These are phyloP conservation scores for Lasiosphaeria ovina DNA, from an alignment of 495 filamentous ascomycete genomes.

Conservation along the genomic window DNA sequence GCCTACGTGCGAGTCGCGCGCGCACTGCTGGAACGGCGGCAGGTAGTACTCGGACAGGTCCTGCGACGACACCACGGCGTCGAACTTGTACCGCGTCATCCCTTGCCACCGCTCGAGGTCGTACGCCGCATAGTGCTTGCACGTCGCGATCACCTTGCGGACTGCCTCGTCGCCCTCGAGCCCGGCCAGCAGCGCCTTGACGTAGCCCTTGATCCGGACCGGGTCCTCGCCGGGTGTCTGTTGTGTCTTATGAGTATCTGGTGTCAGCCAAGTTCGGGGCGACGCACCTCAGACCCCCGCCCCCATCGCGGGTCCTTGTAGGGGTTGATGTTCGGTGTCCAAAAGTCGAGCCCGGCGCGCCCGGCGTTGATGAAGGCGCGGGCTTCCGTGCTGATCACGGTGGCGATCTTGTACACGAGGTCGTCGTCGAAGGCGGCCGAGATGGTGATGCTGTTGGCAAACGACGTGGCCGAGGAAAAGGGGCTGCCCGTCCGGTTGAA, in stretches of 20 bases:
- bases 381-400: conserved; percentile 58
- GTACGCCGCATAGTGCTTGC: conserved; percentile 46
- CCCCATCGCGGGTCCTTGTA: conserved; percentile 47
- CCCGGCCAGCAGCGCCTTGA: conserved; percentile 35
- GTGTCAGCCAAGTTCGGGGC: background rate
- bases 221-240: conserved; percentile 40
- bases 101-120: conserved; percentile 31
- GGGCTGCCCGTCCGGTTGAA: conserved; percentile 27
- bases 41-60: conserved; percentile 50
- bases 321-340: conserved; percentile 9
- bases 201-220: conserved; percentile 37
- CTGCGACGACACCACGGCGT: conserved; percentile 40
- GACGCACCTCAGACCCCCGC: conserved; percentile 22
- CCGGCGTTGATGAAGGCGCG: conserved; percentile 64
- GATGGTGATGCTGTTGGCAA: conserved; percentile 44
- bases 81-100: conserved; percentile 32
- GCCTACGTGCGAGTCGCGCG: conserved; percentile 43
- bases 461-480: conserved; percentile 44
- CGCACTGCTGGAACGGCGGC: conserved; percentile 46
- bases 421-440: conserved; percentile 49
- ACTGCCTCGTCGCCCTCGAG: conserved; percentile 20
- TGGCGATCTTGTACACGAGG: conserved; percentile 38
- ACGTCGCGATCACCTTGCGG: conserved; percentile 27
- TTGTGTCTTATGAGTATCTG: background rate
- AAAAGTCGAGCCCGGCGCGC: conserved; percentile 54